Conservation (phyloP, 176 grass and related monocot genomes). For the Oryza meridionalis region DNA sequence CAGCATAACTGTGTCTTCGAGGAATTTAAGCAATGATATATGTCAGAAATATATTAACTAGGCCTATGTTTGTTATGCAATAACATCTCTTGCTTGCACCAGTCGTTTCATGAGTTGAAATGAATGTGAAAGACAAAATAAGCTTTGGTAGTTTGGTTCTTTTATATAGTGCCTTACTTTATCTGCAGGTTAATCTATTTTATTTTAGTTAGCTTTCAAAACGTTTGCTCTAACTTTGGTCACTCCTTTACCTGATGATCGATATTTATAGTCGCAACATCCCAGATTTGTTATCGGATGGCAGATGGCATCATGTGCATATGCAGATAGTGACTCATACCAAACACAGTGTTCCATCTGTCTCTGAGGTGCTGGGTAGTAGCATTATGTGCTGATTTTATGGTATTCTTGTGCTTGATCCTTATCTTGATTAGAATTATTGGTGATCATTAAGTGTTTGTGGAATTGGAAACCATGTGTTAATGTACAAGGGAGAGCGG, state of each 20-base stretch:
- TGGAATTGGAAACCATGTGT: conserved; percentile 8
- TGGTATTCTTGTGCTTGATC: neutral
- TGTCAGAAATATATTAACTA: neutral
- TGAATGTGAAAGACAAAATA: neutral
- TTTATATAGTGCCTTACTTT: neutral
- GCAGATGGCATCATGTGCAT: conserved; percentile 20
- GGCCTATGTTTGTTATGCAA: neutral
- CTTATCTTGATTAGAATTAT: neutral
- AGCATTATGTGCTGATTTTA: conserved; percentile 3
- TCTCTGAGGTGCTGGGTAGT: neutral
- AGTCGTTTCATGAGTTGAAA: neutral
- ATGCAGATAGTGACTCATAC: conserved; percentile 11
- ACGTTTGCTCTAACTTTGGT: neutral
- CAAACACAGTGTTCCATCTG: conserved; percentile 3
- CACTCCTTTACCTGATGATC: neutral
- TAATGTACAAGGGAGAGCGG: neutral
- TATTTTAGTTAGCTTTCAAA: neutral
- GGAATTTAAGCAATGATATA: neutral
- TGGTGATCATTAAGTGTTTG: neutral
- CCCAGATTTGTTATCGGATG: neutral
- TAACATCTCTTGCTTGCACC: neutral
- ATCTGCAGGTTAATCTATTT: neutral
- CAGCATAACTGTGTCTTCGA: neutral
- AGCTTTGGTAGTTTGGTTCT: neutral
- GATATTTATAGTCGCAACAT: neutral